Percentiles rank a stretch among this genome's conserved stretches.
These are phyloP conservation scores for Pachysolen tannophilus DNA, from an alignment of 805 yeast species.

Conservation along the genomic window DNA sequence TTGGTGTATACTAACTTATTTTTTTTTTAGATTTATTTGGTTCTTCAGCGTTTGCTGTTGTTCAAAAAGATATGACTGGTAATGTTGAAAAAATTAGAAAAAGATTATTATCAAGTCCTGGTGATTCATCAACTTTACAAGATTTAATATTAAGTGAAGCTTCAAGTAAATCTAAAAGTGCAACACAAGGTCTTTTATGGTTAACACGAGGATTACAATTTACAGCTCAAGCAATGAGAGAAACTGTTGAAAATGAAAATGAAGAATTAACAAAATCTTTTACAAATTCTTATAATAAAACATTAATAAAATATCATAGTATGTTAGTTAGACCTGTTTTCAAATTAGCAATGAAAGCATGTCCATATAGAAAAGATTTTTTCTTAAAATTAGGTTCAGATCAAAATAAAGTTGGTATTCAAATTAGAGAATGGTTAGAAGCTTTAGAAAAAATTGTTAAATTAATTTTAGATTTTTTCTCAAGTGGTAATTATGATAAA, in stretches of 20 bases:
- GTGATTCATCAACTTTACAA: slow-evolving; percentile 60
- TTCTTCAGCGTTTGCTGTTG: slow-evolving; percentile 77
- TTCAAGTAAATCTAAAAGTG: slow-evolving; percentile 52
- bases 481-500: slow-evolving; percentile 79
- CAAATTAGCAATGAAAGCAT: slow-evolving; percentile 91
- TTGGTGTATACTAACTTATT: neutral
- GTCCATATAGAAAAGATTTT: slow-evolving; percentile 85
- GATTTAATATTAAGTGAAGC: slow-evolving; percentile 70
- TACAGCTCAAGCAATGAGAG: slow-evolving; percentile 86
- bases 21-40: slow-evolving; percentile 52
- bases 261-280: slow-evolving; percentile 68
- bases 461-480: slow-evolving; percentile 67
- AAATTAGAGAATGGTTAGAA: slow-evolving; percentile 64
- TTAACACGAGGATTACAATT: slow-evolving; percentile 77
- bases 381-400: slow-evolving; percentile 76
- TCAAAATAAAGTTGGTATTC: slow-evolving; percentile 55
- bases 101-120: slow-evolving; percentile 59
- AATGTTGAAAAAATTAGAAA: slow-evolving; percentile 71
- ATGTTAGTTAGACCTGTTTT: slow-evolving; percentile 79
- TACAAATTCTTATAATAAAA: slow-evolving; percentile 77
- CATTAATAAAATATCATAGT: slow-evolving; percentile 74
- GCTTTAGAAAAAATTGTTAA: slow-evolving; percentile 71
- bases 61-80: slow-evolving; percentile 83
- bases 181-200: slow-evolving; percentile 91
- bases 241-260: slow-evolving; percentile 56